Evolutionary conservation across 1,139 yeast genomes (phyloP), one percentile per base, ranked within the genome.

Genomic region (Debaryomycetaceae sp.): DNA sequence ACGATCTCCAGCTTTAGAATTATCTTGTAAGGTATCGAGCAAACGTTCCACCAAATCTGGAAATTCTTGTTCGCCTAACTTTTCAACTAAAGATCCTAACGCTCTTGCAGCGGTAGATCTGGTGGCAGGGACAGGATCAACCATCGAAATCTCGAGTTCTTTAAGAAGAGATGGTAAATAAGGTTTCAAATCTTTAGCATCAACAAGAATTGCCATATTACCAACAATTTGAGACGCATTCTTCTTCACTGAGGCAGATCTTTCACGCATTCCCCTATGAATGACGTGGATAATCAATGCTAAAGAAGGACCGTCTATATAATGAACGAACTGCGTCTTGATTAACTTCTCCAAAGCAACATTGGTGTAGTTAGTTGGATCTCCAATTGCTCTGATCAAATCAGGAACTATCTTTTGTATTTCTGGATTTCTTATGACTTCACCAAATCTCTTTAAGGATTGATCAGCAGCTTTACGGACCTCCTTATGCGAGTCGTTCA

Each of bases 91-190:
- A 0, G 97, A 89, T 49, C 99, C 99, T 42, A 94, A 72, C 0
- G 98, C 98, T 66, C 97, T 83, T 18, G 97, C 92, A 18, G 98
- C 98, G 29, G 97, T 94, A 2, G 98, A 94, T 61, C 98, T 81
- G 0, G 98, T 92, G 34, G 85, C 87, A 30, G 98, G 96, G 38
- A 94, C 98, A 1, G 98, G 98, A 56, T 94, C 99, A 41, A 94
- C 97, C 96, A 94, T 91, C 1, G 98, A 96, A 33, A 78, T 73
- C 59, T 92, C 96, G 44, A 94, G 78, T 53, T 89, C 97, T 11
- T 79, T 75, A 35, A 91, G 84, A 52, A 94, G 72, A 37, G 81
- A 78, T 18, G 80, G 76, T 53, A 94, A 71, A 63, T 94, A 92
- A 19, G 97, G 97, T 44, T 80, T 67, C 46, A 94, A 73, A 59